Evolutionary conservation across 2,329 filamentous ascomycete genomes (phyloP).

Genomic region (Tolypocladium tropicale): DNA sequence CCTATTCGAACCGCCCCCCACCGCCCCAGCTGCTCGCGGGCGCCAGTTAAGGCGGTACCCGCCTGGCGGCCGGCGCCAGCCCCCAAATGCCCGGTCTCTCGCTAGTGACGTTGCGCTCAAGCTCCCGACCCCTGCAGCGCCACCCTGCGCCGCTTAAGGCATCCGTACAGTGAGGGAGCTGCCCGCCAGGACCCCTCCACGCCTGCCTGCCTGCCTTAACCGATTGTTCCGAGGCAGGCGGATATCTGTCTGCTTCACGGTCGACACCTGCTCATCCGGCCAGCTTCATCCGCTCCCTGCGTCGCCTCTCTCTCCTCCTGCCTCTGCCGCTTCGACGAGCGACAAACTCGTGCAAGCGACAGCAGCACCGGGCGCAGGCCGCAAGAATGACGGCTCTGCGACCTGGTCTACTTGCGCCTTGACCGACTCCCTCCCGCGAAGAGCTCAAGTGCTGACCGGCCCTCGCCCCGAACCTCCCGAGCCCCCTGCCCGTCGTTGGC

Average conservation of each 20-base stretch:
- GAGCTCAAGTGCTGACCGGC: background rate
- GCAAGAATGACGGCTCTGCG: conserved; percentile 2
- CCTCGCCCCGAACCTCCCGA: background rate
- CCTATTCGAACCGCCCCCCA: too few relatives aligned
- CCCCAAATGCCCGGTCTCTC: background rate
- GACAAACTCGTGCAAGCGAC: background rate
- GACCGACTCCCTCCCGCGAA: background rate
- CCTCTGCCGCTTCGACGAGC: background rate
- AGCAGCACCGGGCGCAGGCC: background rate
- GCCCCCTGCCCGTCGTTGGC: background rate
- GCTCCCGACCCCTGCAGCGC: background rate
- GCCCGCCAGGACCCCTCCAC: background rate
- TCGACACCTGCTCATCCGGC: background rate
- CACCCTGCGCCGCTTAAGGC: too few relatives aligned
- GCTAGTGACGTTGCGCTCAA: background rate
- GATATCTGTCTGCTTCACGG: background rate
- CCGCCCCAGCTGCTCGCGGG: too few relatives aligned
- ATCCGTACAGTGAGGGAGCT: background rate
- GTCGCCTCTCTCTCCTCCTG: background rate
- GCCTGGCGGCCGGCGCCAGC: background rate
- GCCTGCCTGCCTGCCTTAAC: background rate
- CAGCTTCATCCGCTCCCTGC: too few relatives aligned
- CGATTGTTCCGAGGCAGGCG: background rate
- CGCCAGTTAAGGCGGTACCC: background rate
- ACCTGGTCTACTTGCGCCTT: background rate